phyloP scores from a whole-genome alignment of 2,329 filamentous ascomycete species.

The Microdochium nivale region DNA sequence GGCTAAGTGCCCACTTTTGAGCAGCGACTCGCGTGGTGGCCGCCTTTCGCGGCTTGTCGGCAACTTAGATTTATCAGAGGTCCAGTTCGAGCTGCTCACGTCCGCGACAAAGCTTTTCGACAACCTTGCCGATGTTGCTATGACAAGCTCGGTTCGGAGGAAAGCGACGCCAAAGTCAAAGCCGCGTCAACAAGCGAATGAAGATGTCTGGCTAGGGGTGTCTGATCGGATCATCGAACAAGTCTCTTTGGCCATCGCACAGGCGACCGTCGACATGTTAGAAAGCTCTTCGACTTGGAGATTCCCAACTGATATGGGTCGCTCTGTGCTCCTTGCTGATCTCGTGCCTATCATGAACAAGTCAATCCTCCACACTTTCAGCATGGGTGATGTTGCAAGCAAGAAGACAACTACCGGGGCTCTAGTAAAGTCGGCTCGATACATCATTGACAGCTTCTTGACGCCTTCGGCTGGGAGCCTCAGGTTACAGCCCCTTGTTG shows the following conservation, averaged over 20 bases:
- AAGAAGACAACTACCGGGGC: constrained; percentile 44
- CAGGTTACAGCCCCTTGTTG: constrained; percentile 68
- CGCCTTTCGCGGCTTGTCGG: constrained; percentile 71
- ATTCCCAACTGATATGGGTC: constrained; percentile 61
- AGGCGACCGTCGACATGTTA: constrained; percentile 71
- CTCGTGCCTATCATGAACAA: constrained; percentile 64
- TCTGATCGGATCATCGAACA: constrained; percentile 70
- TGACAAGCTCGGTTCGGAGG: constrained; percentile 59
- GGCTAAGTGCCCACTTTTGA: constrained; percentile 70
- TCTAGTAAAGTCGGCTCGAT: constrained; percentile 64
- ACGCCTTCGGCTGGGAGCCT: constrained; percentile 60
- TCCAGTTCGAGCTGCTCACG: constrained; percentile 69
- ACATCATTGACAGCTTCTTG: constrained; percentile 70
- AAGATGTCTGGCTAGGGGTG: constrained; percentile 59
- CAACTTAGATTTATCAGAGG: constrained; percentile 69
- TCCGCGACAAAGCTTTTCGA: constrained; percentile 68
- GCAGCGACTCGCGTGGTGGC: constrained; percentile 66
- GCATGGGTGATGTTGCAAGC: constrained; percentile 54
- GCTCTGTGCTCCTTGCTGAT: constrained; percentile 57
- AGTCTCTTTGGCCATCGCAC: constrained; percentile 64
- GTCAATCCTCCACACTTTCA: constrained; percentile 64
- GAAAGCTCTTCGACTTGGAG: constrained; percentile 84
- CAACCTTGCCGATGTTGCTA: constrained; percentile 66
- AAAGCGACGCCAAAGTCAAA: constrained; percentile 44
- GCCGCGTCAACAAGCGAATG: constrained; percentile 33